A percentile compares a stretch with the other conserved stretches of the same genome.
Conservation (phyloP, 2,329 filamentous ascomycete species). For the Atkinsonella hypoxylon region DNA sequence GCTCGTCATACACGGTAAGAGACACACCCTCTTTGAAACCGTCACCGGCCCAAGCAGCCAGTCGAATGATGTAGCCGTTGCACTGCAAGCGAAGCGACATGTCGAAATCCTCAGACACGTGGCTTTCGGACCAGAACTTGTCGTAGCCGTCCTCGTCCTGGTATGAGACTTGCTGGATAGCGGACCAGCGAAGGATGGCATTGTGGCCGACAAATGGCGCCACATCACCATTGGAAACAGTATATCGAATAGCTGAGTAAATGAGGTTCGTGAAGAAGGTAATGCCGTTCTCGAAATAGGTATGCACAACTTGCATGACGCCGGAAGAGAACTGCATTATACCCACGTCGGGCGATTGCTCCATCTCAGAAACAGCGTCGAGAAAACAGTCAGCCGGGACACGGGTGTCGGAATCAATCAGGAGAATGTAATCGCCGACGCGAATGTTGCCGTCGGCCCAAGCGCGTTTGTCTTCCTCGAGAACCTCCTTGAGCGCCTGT, state of each 20-base stretch:
- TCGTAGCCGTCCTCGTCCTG: conserved; percentile 58
- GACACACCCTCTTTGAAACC: conserved; percentile 78
- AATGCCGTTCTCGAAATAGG: conserved; percentile 60
- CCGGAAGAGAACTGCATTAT: conserved; percentile 69
- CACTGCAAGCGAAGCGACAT: conserved; percentile 69
- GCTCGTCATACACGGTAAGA: conserved; percentile 72
- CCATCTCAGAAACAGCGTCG: conserved; percentile 72
- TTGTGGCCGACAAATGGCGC: conserved; percentile 76
- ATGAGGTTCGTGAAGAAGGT: conserved; percentile 64
- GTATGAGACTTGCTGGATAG: conserved; percentile 63
- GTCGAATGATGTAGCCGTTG: conserved; percentile 58
- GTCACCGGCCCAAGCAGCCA: conserved; percentile 62
- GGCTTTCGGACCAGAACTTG: conserved; percentile 72
- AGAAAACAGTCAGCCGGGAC: conserved; percentile 67
- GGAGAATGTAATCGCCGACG: conserved; percentile 64
- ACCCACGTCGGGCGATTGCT: conserved; percentile 64
- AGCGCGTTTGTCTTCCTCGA: conserved; percentile 56
- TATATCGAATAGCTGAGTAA: conserved; percentile 65
- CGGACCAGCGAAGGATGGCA: conserved; percentile 62
- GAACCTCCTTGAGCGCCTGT: conserved; percentile 49
- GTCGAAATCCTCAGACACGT: conserved; percentile 73
- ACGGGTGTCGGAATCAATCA: conserved; percentile 71
- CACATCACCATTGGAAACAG: conserved; percentile 66
- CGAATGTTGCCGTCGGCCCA: conserved; percentile 82
- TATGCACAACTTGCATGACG: conserved; percentile 68